phyloP scores from a whole-genome alignment of 164 flowering plant genomes.

The Nelumbo lutea region DNA sequence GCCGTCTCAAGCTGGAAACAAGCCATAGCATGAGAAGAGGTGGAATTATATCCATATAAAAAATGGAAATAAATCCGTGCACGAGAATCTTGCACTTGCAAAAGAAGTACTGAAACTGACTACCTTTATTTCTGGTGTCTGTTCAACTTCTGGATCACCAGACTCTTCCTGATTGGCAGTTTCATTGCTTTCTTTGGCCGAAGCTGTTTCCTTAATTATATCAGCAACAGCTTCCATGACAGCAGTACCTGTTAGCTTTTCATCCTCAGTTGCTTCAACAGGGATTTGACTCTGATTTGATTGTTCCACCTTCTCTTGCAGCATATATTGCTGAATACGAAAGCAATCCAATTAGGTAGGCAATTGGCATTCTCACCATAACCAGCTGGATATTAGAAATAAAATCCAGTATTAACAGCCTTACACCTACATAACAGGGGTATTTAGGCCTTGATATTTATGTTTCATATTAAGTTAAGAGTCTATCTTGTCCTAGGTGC shows the following conservation, averaged over 20 bases:
- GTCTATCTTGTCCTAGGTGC: too few species aligned
- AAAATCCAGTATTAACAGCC: too few species aligned
- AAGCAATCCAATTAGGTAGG: neutral
- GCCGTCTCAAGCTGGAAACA: conserved; percentile 83
- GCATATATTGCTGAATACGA: conserved; percentile 17
- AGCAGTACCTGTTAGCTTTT: neutral
- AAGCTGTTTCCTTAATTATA: conserved; percentile 9
- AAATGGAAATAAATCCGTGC: neutral
- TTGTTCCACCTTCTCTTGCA: conserved; percentile 20
- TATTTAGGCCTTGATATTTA: too few species aligned
- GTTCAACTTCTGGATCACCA: conserved; percentile 20
- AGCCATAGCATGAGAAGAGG: conserved; percentile 1
- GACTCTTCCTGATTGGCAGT: conserved; percentile 20
- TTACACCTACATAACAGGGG: too few species aligned
- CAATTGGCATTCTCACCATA: neutral
- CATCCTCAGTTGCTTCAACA: conserved; percentile 8
- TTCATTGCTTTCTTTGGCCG: conserved; percentile 21
- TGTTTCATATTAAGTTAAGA: too few species aligned
- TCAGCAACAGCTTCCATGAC: neutral
- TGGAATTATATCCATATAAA: neutral
- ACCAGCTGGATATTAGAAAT: too few species aligned
- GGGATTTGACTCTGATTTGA: conserved; percentile 10
- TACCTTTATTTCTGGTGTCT: conserved; percentile 29
- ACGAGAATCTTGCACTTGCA: conserved; percentile 4
- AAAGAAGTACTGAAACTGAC: neutral